These are phyloP conservation scores for Sphaerosporella brunnea DNA, from an alignment of 495 filamentous ascomycete species.

Conservation along the genomic window DNA sequence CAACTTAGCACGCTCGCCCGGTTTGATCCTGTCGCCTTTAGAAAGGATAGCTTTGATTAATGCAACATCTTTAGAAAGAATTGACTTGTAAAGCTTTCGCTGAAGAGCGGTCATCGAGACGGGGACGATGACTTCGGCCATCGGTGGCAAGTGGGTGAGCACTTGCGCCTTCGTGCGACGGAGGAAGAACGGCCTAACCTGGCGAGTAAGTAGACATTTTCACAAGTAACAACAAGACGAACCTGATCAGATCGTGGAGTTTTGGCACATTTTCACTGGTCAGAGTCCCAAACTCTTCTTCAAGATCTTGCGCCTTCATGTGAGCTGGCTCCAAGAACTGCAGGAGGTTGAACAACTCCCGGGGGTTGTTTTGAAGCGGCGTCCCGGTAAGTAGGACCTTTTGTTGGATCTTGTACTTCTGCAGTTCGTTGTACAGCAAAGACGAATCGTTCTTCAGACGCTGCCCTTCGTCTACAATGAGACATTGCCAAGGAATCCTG, in stretches of 20 bases:
- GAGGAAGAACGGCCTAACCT: constrained; percentile 33
- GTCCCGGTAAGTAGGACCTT: constrained; percentile 76
- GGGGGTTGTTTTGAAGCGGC: constrained; percentile 84
- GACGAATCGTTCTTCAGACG: constrained; percentile 86
- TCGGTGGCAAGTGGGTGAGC: constrained; percentile 71
- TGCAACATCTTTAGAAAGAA: constrained; percentile 70
- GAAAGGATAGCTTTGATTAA: constrained; percentile 76
- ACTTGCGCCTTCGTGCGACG: constrained; percentile 79
- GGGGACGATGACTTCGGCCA: constrained; percentile 87
- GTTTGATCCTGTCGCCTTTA: constrained; percentile 38
- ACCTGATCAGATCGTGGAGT: constrained; percentile 66
- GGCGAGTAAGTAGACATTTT: not conserved
- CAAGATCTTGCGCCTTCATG: constrained; percentile 50
- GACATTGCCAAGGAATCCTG: constrained; percentile 59
- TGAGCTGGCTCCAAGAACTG: constrained; percentile 62
- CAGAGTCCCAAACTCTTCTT: constrained; percentile 51
- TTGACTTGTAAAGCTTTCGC: constrained; percentile 86
- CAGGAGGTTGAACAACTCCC: constrained; percentile 85
- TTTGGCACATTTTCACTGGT: constrained; percentile 61
- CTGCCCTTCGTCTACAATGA: constrained; percentile 93
- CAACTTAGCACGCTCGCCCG: constrained; percentile 54
- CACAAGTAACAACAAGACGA: no score
- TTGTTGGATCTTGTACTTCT: constrained; percentile 53
- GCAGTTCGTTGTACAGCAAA: constrained; percentile 56
- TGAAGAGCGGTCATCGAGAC: constrained; percentile 84